Percentiles rank a stretch among this genome's conserved stretches.
Evolutionary conservation across 108 stramenopile genomes (phyloP).

Genomic region (Skeletonema grethae): DNA sequence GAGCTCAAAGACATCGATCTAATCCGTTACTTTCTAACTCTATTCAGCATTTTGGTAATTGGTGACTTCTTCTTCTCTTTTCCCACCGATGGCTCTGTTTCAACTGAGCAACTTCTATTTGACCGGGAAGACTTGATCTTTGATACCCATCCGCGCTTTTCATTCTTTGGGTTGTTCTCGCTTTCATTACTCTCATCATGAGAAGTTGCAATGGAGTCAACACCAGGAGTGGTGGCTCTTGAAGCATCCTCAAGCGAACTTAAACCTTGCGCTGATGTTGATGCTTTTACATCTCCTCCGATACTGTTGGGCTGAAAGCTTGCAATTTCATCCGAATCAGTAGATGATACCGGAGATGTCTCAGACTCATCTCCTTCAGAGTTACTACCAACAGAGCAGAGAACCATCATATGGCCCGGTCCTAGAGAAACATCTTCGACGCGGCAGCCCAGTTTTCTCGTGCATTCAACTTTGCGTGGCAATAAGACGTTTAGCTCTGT

Average conservation of each 20-base stretch:
- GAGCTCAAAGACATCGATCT: background rate
- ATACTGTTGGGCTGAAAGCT: background rate
- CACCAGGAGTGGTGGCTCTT: constrained; percentile 5
- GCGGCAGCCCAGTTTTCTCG: constrained; percentile 40
- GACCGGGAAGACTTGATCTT: constrained; percentile 36
- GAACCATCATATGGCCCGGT: constrained; percentile 52
- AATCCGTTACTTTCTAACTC: constrained; percentile 2
- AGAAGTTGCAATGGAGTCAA: constrained; percentile 17
- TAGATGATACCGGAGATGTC: background rate
- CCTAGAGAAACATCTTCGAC: constrained; percentile 48
- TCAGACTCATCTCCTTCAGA: constrained; percentile 18
- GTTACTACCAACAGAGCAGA: constrained; percentile 33
- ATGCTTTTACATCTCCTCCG: constrained; percentile 3
- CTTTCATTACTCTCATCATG: background rate
- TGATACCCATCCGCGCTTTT: constrained; percentile 29
- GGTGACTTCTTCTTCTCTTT: constrained; percentile 47
- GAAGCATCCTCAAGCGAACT: constrained; percentile 19
- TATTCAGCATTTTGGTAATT: constrained; percentile 1
- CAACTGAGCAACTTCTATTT: constrained; percentile 3
- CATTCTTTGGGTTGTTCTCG: constrained; percentile 20
- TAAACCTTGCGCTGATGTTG: constrained; percentile 19
- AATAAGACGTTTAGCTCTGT: constrained; percentile 70
- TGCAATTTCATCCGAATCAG: constrained; percentile 6
- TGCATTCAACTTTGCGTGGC: constrained; percentile 64
- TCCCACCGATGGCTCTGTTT: background rate